Evolutionary conservation across 768 basidiomycete genomes (phyloP), one percentile per base, ranked within the genome.

Genomic region (Nidularia pulvinata): DNA sequence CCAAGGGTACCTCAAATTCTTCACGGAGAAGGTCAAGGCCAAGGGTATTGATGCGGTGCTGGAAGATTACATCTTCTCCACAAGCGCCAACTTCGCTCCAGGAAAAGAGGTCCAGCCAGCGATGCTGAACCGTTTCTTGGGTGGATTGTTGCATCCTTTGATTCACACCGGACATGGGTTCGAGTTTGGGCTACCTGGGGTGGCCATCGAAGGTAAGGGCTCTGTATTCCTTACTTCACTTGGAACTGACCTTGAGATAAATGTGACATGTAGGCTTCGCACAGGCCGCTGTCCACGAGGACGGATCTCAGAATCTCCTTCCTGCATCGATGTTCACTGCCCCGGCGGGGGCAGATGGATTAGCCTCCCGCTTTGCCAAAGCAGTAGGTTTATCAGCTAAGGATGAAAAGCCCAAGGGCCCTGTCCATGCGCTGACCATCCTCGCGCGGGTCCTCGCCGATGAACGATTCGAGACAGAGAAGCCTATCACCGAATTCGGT

Each of bases 11-110:
- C 64, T 83, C 16, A 62, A 71, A 4, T 89, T 82, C 67, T 89
- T 88, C 64, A 70, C 71, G 0, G 59, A 71, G 0, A 64, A 68
- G 9, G 61, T 80, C 39, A 64, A 74, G 39, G 62, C 70, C 10
- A 77, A 83, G 36, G 80, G 78, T 11, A 67, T 74, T n/a, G 60
- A 69, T 7, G 61, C 60, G 1, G 68, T 77, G 0, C 59, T 90
- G n/a, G 86, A 90, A 55, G 77, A 82, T 37, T 88, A 81, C 53
- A 55, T 91, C 7, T 86, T 90, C 59, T 81, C 83, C 13, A 52
- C 58, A 5, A 67, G 75, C 45, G 78, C 71, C 49, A 88, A 88
- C 53, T 68, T 76, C 44, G 72, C 66, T 9, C 25, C 25, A 30
- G 25, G 25, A 30, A 30, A 30, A 30, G 66, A 67, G 4, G 64